Base-by-base conservation (phyloP, 148 eudicot genomes). In the Agrostemma githago region DNA sequence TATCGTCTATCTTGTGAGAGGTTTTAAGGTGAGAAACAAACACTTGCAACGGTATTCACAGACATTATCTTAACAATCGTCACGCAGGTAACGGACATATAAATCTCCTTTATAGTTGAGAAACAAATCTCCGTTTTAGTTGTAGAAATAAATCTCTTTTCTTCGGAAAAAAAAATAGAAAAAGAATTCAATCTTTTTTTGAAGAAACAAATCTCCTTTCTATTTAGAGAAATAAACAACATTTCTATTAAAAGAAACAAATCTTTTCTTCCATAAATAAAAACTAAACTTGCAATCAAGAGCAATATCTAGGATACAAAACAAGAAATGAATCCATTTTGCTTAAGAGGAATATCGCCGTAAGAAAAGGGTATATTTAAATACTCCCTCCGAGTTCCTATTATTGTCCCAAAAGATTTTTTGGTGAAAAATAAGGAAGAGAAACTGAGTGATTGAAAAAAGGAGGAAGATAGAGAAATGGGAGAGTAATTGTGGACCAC, bases 71-170 rank as follows among this genome's bases (percentile, higher is more conserved):
- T 43, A 43, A 43, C 5, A 43, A 4, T 43, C 5, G 46, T 43
- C 46, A 7, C 46, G 0, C 46, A 5, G 46, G 46, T 5, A 4
- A 5, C 46, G 46, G 8, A 43, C 8, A 43, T 43, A 7, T n/a
- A 42, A 5, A 42, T 67, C 56, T 67, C 71, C 71, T 67, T 14
- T 44, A 21, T 66, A 41, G 20, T 68, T 44, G 17, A 68, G 72
- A 68, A 68, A 46, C 20, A 46, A 67, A 46, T 44, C 58, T 21
- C 40, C 72, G 46, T 68, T 44, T 14, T 19, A 42, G 12, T 43
- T 65, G 39, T 1, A 6, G 46, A 40, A 65, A 65, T 40, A 21
- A 65, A 65, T 65, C 20, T 4, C 46, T 2, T 38, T 38, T 65
- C 41, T 62, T 26, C 34, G 34, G 34, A 26, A 26, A 26, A 26